A percentile compares a stretch with the other conserved stretches of the same genome.
Conservation (phyloP, 1,139 yeast genomes). For the Arxiozyma telluris region DNA sequence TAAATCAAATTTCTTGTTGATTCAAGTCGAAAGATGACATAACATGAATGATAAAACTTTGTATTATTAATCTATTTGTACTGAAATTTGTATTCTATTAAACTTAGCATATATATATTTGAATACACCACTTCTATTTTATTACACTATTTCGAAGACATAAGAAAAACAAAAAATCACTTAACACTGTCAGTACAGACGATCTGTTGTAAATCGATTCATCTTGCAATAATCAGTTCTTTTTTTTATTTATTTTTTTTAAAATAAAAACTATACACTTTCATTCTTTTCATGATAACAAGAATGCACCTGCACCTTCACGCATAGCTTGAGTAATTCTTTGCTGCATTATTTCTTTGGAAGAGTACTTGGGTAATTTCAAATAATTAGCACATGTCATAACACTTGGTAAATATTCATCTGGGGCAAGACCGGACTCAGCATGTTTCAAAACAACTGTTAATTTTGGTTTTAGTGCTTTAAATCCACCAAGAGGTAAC, state of each 20-base stretch:
- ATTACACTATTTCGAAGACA: too few species aligned
- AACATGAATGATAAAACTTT: not conserved
- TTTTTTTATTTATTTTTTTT: too few species aligned
- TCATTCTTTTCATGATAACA: conserved; percentile 41
- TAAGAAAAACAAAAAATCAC: too few species aligned
- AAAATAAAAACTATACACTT: not conserved
- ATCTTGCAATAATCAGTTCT: too few species aligned
- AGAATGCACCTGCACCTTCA: conserved; percentile 87
- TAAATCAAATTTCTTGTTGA: not conserved
- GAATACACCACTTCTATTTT: too few species aligned
- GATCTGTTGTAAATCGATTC: too few species aligned
- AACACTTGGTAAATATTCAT: conserved; percentile 87
- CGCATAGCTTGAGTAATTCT: conserved; percentile 61
- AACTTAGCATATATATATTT: not conserved
- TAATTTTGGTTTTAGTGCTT: conserved; percentile 67
- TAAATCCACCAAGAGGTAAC: conserved; percentile 90
- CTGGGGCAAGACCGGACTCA: conserved; percentile 59
- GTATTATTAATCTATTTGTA: not conserved
- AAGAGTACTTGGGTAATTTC: conserved; percentile 76
- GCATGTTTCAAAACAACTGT: conserved; percentile 80
- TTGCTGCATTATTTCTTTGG: conserved; percentile 47
- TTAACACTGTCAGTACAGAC: too few species aligned
- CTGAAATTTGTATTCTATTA: not conserved
- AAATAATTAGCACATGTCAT: conserved; percentile 97
- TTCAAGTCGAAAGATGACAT: not conserved